Conservation (phyloP, 2,329 filamentous ascomycete species). For the Cladosporium phlei region DNA sequence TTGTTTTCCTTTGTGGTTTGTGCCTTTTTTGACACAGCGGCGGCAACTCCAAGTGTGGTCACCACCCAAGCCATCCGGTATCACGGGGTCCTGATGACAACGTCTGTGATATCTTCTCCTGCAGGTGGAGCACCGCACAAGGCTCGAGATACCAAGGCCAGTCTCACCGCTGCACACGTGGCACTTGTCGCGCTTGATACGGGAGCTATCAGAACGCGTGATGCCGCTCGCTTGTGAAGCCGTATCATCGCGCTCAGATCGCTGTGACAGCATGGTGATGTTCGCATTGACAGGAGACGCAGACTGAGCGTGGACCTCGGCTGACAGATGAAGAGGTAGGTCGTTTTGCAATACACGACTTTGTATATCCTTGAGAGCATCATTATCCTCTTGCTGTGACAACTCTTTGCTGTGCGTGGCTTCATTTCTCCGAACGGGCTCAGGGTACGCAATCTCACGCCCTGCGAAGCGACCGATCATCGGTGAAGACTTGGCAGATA, state of each 20-base stretch:
- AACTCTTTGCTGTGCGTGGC: no score
- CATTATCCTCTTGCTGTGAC: not conserved
- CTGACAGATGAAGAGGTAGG: not conserved
- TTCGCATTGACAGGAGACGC: not conserved
- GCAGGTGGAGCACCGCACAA: constrained; percentile 33
- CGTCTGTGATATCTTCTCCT: constrained; percentile 32
- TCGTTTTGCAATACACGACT: not conserved
- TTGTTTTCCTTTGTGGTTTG: not conserved
- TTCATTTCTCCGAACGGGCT: not conserved
- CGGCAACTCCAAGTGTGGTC: constrained; percentile 24
- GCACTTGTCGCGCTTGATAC: constrained; percentile 22
- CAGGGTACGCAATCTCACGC: not conserved
- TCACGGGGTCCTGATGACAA: constrained; percentile 25
- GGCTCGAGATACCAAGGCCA: constrained; percentile 23
- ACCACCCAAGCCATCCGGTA: not conserved
- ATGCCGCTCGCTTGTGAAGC: not conserved
- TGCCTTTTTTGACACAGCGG: constrained; percentile 22
- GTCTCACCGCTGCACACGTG: constrained; percentile 28
- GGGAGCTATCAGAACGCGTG: constrained; percentile 1
- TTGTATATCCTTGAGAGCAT: not conserved
- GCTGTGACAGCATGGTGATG: not conserved
- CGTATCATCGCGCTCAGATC: constrained; percentile 6
- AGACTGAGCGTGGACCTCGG: not conserved
- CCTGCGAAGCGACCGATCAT: not conserved
- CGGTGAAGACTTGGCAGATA: not conserved